Percentiles rank a stretch among this genome's conserved stretches.
Conservation (phyloP, 805 yeast genomes). For the Lachancea kluyveri region DNA sequence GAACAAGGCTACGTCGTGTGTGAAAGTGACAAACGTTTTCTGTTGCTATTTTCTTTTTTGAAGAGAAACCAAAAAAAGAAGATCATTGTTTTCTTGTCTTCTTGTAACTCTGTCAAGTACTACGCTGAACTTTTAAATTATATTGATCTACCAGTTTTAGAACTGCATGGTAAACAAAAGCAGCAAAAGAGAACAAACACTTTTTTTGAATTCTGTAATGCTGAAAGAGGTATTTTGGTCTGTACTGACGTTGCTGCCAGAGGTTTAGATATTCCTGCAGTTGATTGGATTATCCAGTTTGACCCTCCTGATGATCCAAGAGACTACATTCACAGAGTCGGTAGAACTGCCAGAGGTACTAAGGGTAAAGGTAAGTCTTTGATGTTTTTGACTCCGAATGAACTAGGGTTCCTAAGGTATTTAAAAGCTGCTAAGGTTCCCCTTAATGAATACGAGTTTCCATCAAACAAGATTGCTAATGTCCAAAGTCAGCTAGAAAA, state of each 20-base stretch:
- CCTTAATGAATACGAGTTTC: conserved; percentile 94
- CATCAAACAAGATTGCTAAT: conserved; percentile 87
- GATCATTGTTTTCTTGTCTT: conserved; percentile 88
- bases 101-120: conserved; percentile 95
- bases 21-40: conserved; percentile 90
- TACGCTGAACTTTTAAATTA: conserved; percentile 92
- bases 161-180: conserved; percentile 95
- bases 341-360: conserved; percentile 96
- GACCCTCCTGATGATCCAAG: conserved; percentile 99
- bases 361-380: conserved; percentile 87
- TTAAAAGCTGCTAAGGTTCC: conserved; percentile 97
- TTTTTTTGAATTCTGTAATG: conserved; percentile 96
- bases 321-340: conserved; percentile 97
- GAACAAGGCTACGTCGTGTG: conserved; percentile 99
- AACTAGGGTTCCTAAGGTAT: conserved; percentile 89
- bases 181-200: conserved; percentile 98
- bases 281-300: conserved; percentile 98
- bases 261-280: conserved; percentile 97
- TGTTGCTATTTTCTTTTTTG: conserved; percentile 84
- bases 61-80: conserved; percentile 90
- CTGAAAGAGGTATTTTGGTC: conserved; percentile 84
- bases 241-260: conserved; percentile 99
- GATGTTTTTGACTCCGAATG: conserved; percentile 92
- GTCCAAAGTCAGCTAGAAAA: conserved; percentile 92
- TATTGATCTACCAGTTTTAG: conserved; percentile 94